phyloP scores from a whole-genome alignment of 139 green algal genomes.

The Trebouxia sp. region DNA sequence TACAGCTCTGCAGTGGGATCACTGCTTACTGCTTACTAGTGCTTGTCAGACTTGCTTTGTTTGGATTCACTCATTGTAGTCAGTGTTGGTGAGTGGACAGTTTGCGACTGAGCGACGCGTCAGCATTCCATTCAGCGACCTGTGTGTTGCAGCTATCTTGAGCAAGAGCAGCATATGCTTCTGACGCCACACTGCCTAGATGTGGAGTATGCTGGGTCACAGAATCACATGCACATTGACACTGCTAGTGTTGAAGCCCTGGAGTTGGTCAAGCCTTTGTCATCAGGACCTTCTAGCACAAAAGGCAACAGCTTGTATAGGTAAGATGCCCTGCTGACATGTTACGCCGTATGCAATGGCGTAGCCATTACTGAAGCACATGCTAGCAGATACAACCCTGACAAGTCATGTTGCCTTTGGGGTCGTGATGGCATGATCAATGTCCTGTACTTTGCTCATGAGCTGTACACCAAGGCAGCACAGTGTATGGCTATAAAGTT shows the following conservation, averaged over 20 bases:
- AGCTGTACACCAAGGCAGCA: no score
- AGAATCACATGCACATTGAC: conserved; percentile 69
- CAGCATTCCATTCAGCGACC: neutral
- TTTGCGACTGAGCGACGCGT: neutral
- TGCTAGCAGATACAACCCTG: no score
- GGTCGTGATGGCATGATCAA: no score
- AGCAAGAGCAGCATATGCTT: conserved; percentile 35
- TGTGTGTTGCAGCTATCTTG: conserved; percentile 42
- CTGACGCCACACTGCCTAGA: conserved; percentile 36
- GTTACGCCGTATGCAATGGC: neutral
- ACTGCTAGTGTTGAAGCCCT: conserved; percentile 43
- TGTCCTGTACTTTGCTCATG: no score
- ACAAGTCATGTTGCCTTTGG: no score
- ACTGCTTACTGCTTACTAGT: no score
- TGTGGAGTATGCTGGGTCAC: conserved; percentile 22
- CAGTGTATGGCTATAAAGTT: no score
- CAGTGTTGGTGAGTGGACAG: no score
- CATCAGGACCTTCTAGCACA: conserved; percentile 26
- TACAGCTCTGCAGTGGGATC: no score
- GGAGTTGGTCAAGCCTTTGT: conserved; percentile 57
- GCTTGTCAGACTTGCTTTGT: no score
- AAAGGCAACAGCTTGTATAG: conserved; percentile 39
- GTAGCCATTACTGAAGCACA: neutral
- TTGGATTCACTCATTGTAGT: no score
- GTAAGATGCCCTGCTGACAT: neutral